phyloP scores from a whole-genome alignment of 2,329 filamentous ascomycete genomes.

The Diaporthe helianthi region DNA sequence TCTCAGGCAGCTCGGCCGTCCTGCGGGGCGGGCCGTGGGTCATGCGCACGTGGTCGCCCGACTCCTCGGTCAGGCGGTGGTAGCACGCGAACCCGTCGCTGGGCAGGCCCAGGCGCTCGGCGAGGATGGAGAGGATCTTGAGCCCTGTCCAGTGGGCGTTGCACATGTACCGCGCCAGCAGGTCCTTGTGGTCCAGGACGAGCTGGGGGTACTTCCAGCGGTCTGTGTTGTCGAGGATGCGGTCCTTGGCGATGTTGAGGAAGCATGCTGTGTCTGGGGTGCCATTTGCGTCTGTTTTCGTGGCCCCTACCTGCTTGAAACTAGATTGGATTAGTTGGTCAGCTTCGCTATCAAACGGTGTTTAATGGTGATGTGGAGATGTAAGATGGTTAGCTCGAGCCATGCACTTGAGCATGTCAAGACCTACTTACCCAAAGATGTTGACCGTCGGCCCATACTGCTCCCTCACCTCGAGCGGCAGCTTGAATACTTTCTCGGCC shows the following conservation, averaged over 20 bases:
- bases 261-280: conserved; percentile 33
- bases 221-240: conserved; percentile 33
- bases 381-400: no score
- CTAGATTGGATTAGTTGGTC: neutral
- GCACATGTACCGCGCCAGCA: conserved; percentile 31
- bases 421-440: conserved; percentile 34
- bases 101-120: conserved; percentile 24
- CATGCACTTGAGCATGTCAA: neutral
- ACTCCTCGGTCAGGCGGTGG: conserved; percentile 33
- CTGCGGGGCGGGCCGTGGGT: conserved; percentile 31
- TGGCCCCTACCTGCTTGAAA: conserved; percentile 31
- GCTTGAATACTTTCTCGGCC: conserved; percentile 32
- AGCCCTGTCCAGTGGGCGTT: conserved; percentile 31
- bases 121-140: conserved; percentile 30
- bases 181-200: conserved; percentile 28
- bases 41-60: conserved; percentile 36
- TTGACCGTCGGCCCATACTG: conserved; percentile 28
- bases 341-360: neutral
- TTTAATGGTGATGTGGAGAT: neutral
- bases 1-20: conserved; percentile 31
- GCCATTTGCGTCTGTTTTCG: conserved; percentile 31
- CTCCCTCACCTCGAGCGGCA: conserved; percentile 34
- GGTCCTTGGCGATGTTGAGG: conserved; percentile 36
- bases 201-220: conserved; percentile 27
- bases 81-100: conserved; percentile 18